Evolutionary conservation across 768 basidiomycete genomes (phyloP).

Genomic region (Russula ochroleuca): DNA sequence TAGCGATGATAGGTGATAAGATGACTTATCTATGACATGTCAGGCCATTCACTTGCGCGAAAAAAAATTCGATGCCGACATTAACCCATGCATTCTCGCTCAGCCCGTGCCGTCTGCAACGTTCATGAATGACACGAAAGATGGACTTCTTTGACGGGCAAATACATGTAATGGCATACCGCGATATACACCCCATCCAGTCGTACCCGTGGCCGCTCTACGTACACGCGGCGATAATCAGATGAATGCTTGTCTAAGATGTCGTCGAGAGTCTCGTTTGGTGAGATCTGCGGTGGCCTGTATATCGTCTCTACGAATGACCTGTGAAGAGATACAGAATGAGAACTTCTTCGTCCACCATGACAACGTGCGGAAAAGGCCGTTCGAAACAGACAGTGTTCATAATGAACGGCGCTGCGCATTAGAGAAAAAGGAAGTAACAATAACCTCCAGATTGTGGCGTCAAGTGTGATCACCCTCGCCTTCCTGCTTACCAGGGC

Average conservation of each 20-base stretch:
- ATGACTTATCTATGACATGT: slow-evolving; percentile 59
- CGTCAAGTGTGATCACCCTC: slow-evolving; percentile 64
- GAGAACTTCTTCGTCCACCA: slow-evolving; percentile 1
- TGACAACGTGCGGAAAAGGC: not conserved
- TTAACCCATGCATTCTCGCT: slow-evolving; percentile 87
- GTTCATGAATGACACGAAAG: slow-evolving; percentile 13
- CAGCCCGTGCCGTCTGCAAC: slow-evolving; percentile 59
- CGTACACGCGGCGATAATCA: slow-evolving; percentile 70
- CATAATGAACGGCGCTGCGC: not conserved
- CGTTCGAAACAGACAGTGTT: not conserved
- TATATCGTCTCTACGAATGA: slow-evolving; percentile 62
- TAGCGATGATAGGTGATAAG: slow-evolving; percentile 92
- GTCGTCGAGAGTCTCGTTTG: slow-evolving; percentile 44
- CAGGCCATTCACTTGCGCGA: slow-evolving; percentile 1
- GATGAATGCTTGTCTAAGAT: slow-evolving; percentile 48
- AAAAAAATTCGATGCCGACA: slow-evolving; percentile 43
- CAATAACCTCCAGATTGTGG: slow-evolving; percentile 67
- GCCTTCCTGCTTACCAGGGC: slow-evolving; percentile 69
- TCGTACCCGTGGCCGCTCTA: slow-evolving; percentile 82
- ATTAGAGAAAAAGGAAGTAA: slow-evolving; percentile 2
- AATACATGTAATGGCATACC: slow-evolving; percentile 83
- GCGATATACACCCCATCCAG: slow-evolving; percentile 89
- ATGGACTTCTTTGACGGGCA: slow-evolving; percentile 30
- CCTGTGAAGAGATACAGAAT: slow-evolving; percentile 38
- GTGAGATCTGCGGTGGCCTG: slow-evolving; percentile 67